A percentile compares a stretch with the other conserved stretches of the same genome.
Evolutionary conservation across 2,329 filamentous ascomycete species (phyloP).

Genomic region (Cylindrodendrum hubeiense): DNA sequence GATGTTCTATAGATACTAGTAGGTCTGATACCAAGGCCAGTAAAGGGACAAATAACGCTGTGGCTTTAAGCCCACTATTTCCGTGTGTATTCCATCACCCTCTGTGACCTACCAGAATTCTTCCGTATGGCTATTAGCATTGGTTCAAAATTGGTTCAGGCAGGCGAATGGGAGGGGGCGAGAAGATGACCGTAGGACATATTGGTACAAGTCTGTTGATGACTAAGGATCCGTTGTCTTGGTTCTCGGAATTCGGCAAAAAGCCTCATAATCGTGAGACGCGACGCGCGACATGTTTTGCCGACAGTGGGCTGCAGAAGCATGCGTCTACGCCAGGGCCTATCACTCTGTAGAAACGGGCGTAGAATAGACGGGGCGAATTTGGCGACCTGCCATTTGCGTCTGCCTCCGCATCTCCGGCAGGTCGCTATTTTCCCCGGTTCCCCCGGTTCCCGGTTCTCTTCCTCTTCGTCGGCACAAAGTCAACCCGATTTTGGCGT

Average conservation of each 20-base stretch:
- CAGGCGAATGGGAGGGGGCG: too few species aligned
- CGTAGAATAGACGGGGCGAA: not conserved
- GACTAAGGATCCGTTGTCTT: not conserved
- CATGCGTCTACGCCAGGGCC: not conserved
- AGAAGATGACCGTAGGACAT: too few species aligned
- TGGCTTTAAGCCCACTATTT: too few species aligned
- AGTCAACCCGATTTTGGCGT: conserved; percentile 18
- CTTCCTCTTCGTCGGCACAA: not conserved
- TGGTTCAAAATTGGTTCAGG: too few species aligned
- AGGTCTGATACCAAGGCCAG: too few species aligned
- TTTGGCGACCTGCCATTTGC: too few species aligned
- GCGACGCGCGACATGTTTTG: not conserved
- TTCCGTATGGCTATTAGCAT: too few species aligned
- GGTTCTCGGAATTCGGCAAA: not conserved
- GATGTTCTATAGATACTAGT: too few species aligned
- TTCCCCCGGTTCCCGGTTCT: not conserved
- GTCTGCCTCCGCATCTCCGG: too few species aligned
- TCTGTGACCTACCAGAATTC: too few species aligned
- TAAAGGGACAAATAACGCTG: too few species aligned
- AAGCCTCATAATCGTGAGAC: not conserved
- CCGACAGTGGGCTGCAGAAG: not conserved
- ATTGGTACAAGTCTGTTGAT: not conserved
- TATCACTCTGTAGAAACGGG: not conserved
- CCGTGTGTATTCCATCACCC: too few species aligned
- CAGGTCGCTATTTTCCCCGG: not conserved